A percentile compares a stretch with the other conserved stretches of the same genome.
phyloP scores from a whole-genome alignment of 768 basidiomycete genomes.

The Crassisporium funariophilum region DNA sequence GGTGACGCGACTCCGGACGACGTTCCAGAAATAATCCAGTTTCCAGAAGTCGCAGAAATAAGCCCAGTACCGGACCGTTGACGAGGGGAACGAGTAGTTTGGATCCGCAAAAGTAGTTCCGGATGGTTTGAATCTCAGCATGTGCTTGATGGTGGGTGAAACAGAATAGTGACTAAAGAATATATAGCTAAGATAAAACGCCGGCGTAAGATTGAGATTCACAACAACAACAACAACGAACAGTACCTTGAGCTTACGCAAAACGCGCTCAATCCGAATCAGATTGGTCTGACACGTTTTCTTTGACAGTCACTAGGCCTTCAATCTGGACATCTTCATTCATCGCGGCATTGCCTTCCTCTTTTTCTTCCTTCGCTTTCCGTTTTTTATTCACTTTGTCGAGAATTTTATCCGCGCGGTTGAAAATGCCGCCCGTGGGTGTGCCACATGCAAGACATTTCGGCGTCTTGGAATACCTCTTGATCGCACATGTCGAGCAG shows the following conservation, averaged over 20 bases:
- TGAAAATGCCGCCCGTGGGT: conserved; percentile 95
- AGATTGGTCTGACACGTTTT: conserved; percentile 24
- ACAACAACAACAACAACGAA: conserved; percentile 1
- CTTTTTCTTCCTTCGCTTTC: conserved; percentile 56
- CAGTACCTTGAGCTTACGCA: conserved; percentile 13
- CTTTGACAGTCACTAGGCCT: conserved; percentile 45
- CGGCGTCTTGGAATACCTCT: conserved; percentile 90
- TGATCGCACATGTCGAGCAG: conserved; percentile 93
- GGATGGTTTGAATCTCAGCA: too few relatives aligned
- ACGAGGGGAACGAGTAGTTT: too few relatives aligned
- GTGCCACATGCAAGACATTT: conserved; percentile 95
- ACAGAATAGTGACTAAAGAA: too few relatives aligned
- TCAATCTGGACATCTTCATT: conserved; percentile 58
- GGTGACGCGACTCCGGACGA: too few relatives aligned
- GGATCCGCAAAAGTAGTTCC: too few relatives aligned
- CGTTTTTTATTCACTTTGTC: conserved; percentile 81
- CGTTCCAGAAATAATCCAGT: too few relatives aligned
- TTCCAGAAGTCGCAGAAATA: too few relatives aligned
- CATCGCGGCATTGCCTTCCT: conserved; percentile 43
- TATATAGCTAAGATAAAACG: too few relatives aligned
- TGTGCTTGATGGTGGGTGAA: too few relatives aligned
- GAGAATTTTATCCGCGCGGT: conserved; percentile 90
- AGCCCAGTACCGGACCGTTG: too few relatives aligned
- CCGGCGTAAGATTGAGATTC: neutral
- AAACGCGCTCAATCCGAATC: conserved; percentile 21